Base-by-base conservation (phyloP, 2,329 filamentous ascomycete genomes). In the Epichloe aotearoae region DNA sequence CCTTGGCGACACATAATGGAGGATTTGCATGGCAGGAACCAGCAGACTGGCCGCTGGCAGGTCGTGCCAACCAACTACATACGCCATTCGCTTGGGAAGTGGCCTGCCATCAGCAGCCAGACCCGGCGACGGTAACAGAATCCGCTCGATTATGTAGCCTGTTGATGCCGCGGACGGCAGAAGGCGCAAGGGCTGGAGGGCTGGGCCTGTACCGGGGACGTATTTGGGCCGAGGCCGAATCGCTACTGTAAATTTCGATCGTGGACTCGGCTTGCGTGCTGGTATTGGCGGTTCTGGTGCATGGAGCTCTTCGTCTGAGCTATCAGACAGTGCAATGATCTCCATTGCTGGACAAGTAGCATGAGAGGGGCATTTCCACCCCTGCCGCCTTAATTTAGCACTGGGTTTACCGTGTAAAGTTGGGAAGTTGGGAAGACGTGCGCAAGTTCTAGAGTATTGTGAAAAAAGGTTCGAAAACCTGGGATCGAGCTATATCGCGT, bases 1-100 rank as follows among this genome's bases (percentile, higher is more conserved):
- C 11, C 68, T 65, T 2, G 75, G 73, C 0, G 79, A 81, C 7
- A 83, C 78, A 54, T 80, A 83, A 34, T 82, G 73, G 12, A 76
- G 66, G 5, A 80, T 69, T 53, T 69, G 50, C 66, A 70, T 66
- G 57, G 73, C 58, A 56, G 68, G 71, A 2, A 81, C 66, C 3
- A 72, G 57, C 45, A 74, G 61, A 17, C 70, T 67, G 39, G 73
- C 75, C 0, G 70, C 69, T 0, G 75, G 75, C 1, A 73, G 60
- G 53, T 80, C 76, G 23, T 64, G 68, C 72, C 77, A 80, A 6
- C 73, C 73, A 5, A 83, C 68, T 2, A 77, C 64, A 52, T 83
- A 79, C 47, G 71, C 71, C 53, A 80, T 68, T 7, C 73, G 66
- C 44, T 73, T 69, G 10, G 67, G 66, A 1, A 68, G 54, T 4